Percentiles rank a stretch among this genome's conserved stretches.
Evolutionary conservation across 768 basidiomycete species (phyloP).

Genomic region (Royoungia palumana): DNA sequence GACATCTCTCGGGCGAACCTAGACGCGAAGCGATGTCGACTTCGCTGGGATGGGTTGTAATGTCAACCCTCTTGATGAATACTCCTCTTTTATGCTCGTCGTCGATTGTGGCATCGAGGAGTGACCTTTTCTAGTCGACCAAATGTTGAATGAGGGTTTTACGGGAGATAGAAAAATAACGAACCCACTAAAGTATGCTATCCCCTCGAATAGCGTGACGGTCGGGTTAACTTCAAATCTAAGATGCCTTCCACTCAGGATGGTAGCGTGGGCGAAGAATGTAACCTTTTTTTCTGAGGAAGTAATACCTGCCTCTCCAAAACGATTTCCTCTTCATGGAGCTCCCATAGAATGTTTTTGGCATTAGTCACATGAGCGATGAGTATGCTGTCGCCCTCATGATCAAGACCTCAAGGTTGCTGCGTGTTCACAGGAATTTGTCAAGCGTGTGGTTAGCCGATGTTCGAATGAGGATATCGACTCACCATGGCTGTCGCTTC

Average conservation of each 20-base stretch:
- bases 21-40: slow-evolving; percentile 2
- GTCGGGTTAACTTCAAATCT: slow-evolving; percentile 5
- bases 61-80: slow-evolving; percentile 14
- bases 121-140: background rate
- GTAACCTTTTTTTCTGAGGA: slow-evolving; percentile 19
- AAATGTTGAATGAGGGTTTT: background rate
- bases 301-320: slow-evolving; percentile 19
- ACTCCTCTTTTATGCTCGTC: background rate
- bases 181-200: slow-evolving; percentile 7
- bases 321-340: slow-evolving; percentile 4
- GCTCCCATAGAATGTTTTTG: no score
- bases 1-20: background rate
- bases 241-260: slow-evolving; percentile 31
- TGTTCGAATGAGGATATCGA: background rate
- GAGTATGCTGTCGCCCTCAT: background rate
- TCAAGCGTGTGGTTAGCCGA: background rate
- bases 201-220: slow-evolving; percentile 2
- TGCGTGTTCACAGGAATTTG: background rate
- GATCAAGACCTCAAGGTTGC: background rate
- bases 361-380: no score
- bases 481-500: background rate
- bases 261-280: slow-evolving; percentile 24
- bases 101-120: slow-evolving; percentile 12
- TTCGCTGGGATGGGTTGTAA: background rate
- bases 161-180: background rate